Evolutionary conservation across 495 filamentous ascomycete species (phyloP), one percentile per base, ranked within the genome.

Genomic region (Podospora sp.): DNA sequence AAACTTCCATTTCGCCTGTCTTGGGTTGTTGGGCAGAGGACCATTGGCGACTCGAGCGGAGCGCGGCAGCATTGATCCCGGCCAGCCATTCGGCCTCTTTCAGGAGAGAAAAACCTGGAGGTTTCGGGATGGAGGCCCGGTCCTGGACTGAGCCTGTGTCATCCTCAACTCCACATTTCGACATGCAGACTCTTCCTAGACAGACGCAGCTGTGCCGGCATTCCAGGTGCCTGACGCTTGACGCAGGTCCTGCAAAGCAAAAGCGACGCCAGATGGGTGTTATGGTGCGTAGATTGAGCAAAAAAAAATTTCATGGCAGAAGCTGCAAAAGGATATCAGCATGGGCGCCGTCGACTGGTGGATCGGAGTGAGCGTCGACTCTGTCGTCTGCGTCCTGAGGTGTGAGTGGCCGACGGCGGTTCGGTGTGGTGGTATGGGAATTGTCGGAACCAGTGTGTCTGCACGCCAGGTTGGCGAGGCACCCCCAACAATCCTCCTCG

Each of bases 301-400:
- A 22, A 53, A 73, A 69, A 71, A 62, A 35, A 69, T 66, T 73
- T 55, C 40, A 35, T 46, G 60, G 60, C 70, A 72, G 58, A 65
- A 49, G 69, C 68, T 72, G 72, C 63, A 72, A 65, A 65, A 65
- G 57, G 68, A 74, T 69, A 74, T 66, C 72, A 67, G 8, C 21
- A 65, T 64, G 66, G 60, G 18, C 49, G 50, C 22, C 24, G 61
- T 58, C 52, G 65, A 73, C 63, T 73, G 71, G 71, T 65, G 25
- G 69, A 51, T 71, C 69, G 71, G 71, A 65, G 69, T 71, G 64
- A 63, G 68, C 71, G 69, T 65, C 67, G 52, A 24, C 22, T 6
- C 33, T 29, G 24, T 18, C 3, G 22, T 27, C 35, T 24, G 22
- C n/a, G 27, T 27, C 50, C 20, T 49, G 67, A 46, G 61, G 52